A percentile compares a stretch with the other conserved stretches of the same genome.
phyloP scores from a whole-genome alignment of 345 rosid genomes.

The Aurinia saxatilis region DNA sequence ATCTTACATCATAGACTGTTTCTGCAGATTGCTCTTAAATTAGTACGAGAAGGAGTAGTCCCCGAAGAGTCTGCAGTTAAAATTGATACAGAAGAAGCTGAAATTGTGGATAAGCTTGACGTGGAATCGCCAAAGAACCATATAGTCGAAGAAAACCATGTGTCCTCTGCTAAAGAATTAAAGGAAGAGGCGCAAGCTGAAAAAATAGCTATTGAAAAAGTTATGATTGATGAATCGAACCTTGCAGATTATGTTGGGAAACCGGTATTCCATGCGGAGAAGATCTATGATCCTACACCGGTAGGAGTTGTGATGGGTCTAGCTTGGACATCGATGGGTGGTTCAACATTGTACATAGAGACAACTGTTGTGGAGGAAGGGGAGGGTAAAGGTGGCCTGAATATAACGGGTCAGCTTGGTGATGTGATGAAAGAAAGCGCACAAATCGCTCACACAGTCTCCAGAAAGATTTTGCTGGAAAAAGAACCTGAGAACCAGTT shows the following conservation, averaged over 20 bases:
- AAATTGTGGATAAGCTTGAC: conserved; percentile 18
- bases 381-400: conserved; percentile 86
- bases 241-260: conserved; percentile 84
- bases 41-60: conserved; percentile 64
- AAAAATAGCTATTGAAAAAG: conserved; percentile 42
- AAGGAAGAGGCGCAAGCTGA: conserved; percentile 41
- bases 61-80: conserved; percentile 38
- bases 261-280: conserved; percentile 94
- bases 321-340: conserved; percentile 99
- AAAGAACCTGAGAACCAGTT: conserved; percentile 65
- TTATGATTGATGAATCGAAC: conserved; percentile 59
- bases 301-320: conserved; percentile 99
- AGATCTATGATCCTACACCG: conserved; percentile 82
- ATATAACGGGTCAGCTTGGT: conserved; percentile 86
- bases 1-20: not conserved
- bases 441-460: conserved; percentile 86
- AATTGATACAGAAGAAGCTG: conserved; percentile 27
- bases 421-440: conserved; percentile 99
- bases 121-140: conserved; percentile 30
- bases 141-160: not conserved
- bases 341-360: conserved; percentile 94
- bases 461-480: conserved; percentile 62
- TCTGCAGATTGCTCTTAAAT: conserved; percentile 80
- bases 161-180: conserved; percentile 22
- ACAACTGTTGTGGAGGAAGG: conserved; percentile 77